These are phyloP conservation scores for Lactarius psammicola DNA, from an alignment of 768 basidiomycete genomes.

Conservation along the genomic window DNA sequence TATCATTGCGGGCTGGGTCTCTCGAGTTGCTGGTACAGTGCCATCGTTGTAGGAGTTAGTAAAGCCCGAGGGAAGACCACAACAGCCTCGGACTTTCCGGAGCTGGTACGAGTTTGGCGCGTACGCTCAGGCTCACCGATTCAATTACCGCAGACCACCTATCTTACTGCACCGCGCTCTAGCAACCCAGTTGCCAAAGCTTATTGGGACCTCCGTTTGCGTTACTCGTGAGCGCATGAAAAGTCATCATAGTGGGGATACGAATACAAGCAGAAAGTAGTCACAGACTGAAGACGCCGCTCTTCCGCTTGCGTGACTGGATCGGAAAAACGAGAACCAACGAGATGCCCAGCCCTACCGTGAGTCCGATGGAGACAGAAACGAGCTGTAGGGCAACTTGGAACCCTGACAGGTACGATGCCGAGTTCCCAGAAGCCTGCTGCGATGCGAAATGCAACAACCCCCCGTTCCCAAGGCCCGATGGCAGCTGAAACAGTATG, in stretches of 20 bases:
- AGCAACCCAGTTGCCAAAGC: not conserved
- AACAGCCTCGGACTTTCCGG: not conserved
- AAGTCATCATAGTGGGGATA: not conserved
- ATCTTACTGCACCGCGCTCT: not conserved
- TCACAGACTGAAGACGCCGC: constrained; percentile 62
- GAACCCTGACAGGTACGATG: constrained; percentile 67
- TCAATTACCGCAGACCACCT: not conserved
- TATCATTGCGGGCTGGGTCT: no score
- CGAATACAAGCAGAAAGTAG: not conserved
- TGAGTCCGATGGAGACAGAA: constrained; percentile 73
- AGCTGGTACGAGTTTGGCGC: not conserved
- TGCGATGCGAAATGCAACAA: constrained; percentile 67
- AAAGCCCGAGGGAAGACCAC: no score
- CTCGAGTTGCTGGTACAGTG: no score
- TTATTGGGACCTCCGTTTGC: not conserved
- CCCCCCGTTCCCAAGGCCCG: constrained; percentile 77
- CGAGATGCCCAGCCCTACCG: constrained; percentile 74
- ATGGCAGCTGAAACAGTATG: constrained; percentile 82
- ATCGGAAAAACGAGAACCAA: constrained; percentile 65
- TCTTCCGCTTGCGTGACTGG: constrained; percentile 54
- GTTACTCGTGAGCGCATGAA: not conserved
- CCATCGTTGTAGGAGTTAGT: no score
- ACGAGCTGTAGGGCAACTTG: constrained; percentile 73
- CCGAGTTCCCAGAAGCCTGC: constrained; percentile 49
- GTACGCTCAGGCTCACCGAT: not conserved